Base-by-base conservation (phyloP, 352 stramenopile species). In the Phytophthora melonis region DNA sequence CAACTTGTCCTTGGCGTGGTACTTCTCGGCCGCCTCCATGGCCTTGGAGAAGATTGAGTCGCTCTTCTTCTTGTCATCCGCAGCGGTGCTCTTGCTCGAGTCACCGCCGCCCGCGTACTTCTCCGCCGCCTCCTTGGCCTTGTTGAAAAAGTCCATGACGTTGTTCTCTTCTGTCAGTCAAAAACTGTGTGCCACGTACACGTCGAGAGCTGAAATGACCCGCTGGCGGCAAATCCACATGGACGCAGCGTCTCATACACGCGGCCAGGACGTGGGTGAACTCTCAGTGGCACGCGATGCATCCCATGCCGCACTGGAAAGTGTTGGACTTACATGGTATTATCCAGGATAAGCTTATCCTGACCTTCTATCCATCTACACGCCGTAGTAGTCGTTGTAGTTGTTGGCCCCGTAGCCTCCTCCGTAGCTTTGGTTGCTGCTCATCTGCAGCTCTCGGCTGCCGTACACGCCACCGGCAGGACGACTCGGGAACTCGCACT, bases 1-100 rank as follows among this genome's bases (percentile, higher is more conserved):
- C 16, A 61, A 60, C 50, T 78, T 78, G 6, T 78, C 70, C 66
- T 78, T 78, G 5, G 68, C 66, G 18, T 78, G 70, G 18, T 78
- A 78, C 54, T 78, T 75, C 16, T 78, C 71, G 10, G 68, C 63
- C 14, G 55, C 61, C 32, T 54, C 66, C 32, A 72, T 68, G 2
- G 66, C 71, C 18, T 78, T 74, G 18, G 41, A 52, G 30, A 78
- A 68, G 21, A 78, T 65, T 4, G 55, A 70, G 18, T 74, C 66
- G 18, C 23, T 58, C 34, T 78, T 60, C n/a, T 73, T 74, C 39
- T 72, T 61, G 36, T 58, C 56, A 23, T 60, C 56, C 13, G 39
- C 39, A 6, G 39, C 16, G 1, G 34, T 66, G 8, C 65, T 75
- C 25, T 39, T 59, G 43, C 45, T 72, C 27, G 68, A 63, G 27